These are phyloP conservation scores for Lepidium aucheri DNA, from an alignment of 345 rosid genomes.

Conservation along the genomic window DNA sequence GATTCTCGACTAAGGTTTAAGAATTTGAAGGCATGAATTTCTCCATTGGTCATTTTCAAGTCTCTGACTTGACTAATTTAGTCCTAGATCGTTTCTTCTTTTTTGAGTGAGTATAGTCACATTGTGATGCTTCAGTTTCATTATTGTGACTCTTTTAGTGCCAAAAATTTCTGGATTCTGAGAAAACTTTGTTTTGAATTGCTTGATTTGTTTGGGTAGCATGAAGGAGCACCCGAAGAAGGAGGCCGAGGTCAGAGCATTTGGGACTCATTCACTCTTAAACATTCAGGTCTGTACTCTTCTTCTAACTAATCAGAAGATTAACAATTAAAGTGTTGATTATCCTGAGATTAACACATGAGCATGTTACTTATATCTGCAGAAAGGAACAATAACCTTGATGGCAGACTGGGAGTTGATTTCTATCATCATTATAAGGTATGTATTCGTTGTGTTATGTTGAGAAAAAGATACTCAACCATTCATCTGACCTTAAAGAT, in stretches of 20 bases:
- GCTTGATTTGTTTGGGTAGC: slow-evolving; percentile 7
- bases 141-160: neutral
- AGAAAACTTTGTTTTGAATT: neutral
- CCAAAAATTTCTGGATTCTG: neutral
- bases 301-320: neutral
- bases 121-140: neutral
- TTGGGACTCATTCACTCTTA: slow-evolving; percentile 30
- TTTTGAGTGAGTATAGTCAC: neutral
- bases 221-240: slow-evolving; percentile 23
- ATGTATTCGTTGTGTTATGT: neutral
- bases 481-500: neutral
- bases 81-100: neutral
- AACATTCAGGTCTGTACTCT: slow-evolving; percentile 18
- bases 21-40: neutral
- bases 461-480: neutral
- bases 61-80: neutral
- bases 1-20: neutral
- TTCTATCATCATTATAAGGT: slow-evolving; percentile 39
- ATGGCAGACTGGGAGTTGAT: slow-evolving; percentile 30
- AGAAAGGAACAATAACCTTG: slow-evolving; percentile 12
- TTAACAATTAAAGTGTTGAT: too few relatives aligned
- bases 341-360: neutral
- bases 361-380: neutral
- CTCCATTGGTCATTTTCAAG: neutral
- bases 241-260: slow-evolving; percentile 30